Base-by-base conservation (phyloP, 148 eudicot species). In the Dianthus caryophyllus region DNA sequence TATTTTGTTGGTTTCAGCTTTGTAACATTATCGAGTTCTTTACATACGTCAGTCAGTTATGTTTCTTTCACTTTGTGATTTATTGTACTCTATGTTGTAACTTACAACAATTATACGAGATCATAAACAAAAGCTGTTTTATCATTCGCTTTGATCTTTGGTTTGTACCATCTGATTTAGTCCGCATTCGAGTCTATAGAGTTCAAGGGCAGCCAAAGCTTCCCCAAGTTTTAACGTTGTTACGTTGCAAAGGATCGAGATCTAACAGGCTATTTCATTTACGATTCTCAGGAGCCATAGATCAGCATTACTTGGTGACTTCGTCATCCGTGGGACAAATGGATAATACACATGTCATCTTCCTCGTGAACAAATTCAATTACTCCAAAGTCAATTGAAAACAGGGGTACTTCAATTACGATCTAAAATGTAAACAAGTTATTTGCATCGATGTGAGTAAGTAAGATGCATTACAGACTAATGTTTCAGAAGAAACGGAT, bases 401-500 rank as follows among this genome's bases (percentile, higher is more conserved):
- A n/a, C n/a, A n/a, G n/a, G n/a, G n/a, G n/a, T n/a, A n/a, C n/a
- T n/a, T n/a, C n/a, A n/a, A n/a, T n/a, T n/a, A n/a, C n/a, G n/a
- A n/a, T 8, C 39, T 8, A 33, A 33, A 33, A 8, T 8, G 8
- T 41, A 50, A 3, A 50, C 1, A 5, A 7, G 24, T 20, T 18
- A 9, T 50, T n/a, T 22, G 12, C 21, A 1, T 50, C 1, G 9
- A 0, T 20, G 21, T 10, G 30, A 31, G 18, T 17, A 58, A 58
- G 18, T 4, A 6, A 58, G 2, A 58, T 58, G 16, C 38, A 58
- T 7, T 21, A 29, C 57, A 39, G 27, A 62, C 66, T 43, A 21
- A 39, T 56, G 49, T 44, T 62, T 62, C 50, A 24, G 43, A 62
- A 43, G 65, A 24, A 49, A 73, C 48, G 18, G 46, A 33, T 47